Base-by-base conservation (phyloP, 768 basidiomycete species). In the Heimioporus sp. region DNA sequence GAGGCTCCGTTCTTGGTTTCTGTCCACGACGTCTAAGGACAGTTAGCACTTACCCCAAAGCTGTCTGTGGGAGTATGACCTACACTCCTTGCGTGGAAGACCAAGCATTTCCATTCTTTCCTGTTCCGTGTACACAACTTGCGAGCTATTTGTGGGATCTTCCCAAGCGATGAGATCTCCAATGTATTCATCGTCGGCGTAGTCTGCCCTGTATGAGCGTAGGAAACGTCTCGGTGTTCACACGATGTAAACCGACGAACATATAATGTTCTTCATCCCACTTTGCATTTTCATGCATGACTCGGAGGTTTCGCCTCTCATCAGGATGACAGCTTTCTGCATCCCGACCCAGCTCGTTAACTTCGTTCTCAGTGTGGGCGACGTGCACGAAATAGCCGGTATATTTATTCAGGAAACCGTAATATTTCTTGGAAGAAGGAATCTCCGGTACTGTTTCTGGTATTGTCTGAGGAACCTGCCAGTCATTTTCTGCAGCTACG, bases 241-340 rank as follows among this genome's bases (percentile, higher is more conserved):
- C 11, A 46, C 5, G 41, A 46, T 34, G 46, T 32, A 41, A 49
- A 81, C 12, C 19, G 32, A 69, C 67, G 48, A 67, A 91, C 91
- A 91, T 85, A 65, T 92, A 93, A 70, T 92, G 76, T 60, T 92
- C 90, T 60, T 82, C 83, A 59, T 92, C 85, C 80, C 85, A 94
- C 68, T 91, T 92, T 30, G 78, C 74, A 36, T 92, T 75, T 65
- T 92, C 91, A 54, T 82, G 83, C 49, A 71, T 65, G 11, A 81
- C 56, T 43, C 90, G 79, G 52, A 73, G 74, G 38, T 53, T 58
- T 28, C 82, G 76, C 35, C 90, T 78, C 55, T 86, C 82, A 4
- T 67, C 63, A 12, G 61, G 67, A 12, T 73, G 64, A 48, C 79
- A 79, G 2, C 64, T 75, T 70, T 94, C 91, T 13, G 78, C 85